A percentile compares a stretch with the other conserved stretches of the same genome.
These are phyloP conservation scores for Cornus kousa DNA, from an alignment of 148 eudicot species.

Conservation along the genomic window DNA sequence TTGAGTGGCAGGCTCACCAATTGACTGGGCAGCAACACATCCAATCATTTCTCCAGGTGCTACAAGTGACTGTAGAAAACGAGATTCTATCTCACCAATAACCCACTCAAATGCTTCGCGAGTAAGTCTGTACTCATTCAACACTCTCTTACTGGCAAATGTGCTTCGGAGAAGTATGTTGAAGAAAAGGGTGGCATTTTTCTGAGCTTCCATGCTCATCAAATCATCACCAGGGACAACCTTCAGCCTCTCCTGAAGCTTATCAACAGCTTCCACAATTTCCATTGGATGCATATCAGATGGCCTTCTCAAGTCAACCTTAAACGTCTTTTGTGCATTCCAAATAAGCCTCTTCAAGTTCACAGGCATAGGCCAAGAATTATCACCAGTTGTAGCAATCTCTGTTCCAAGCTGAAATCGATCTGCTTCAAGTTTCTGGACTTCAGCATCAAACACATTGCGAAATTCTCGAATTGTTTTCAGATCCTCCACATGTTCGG, in stretches of 20 bases:
- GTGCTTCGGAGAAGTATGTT: slow-evolving; percentile 91
- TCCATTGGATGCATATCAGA: slow-evolving; percentile 99
- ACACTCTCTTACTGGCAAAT: slow-evolving; percentile 87
- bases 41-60: slow-evolving; percentile 99
- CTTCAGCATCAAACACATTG: slow-evolving; percentile 95
- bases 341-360: slow-evolving; percentile 80
- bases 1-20: slow-evolving; percentile 99
- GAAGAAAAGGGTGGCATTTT: slow-evolving; percentile 94
- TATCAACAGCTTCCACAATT: slow-evolving; percentile 94
- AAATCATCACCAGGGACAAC: slow-evolving; percentile 96
- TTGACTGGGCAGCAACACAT: slow-evolving; percentile 99
- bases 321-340: slow-evolving; percentile 93
- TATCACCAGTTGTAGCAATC: slow-evolving; percentile 96
- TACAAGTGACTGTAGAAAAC: slow-evolving; percentile 94
- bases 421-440: slow-evolving; percentile 87
- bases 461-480: slow-evolving; percentile 89
- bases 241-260: slow-evolving; percentile 89
- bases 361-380: slow-evolving; percentile 92
- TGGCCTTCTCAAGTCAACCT: slow-evolving; percentile 78
- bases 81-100: slow-evolving; percentile 92
- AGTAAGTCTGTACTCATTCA: slow-evolving; percentile 86
- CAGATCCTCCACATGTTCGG: slow-evolving; percentile 88
- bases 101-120: slow-evolving; percentile 98
- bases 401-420: slow-evolving; percentile 81
- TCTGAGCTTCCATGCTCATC: slow-evolving; percentile 92